phyloP scores from a whole-genome alignment of 148 eudicot genomes.

The Silene uniflora region DNA sequence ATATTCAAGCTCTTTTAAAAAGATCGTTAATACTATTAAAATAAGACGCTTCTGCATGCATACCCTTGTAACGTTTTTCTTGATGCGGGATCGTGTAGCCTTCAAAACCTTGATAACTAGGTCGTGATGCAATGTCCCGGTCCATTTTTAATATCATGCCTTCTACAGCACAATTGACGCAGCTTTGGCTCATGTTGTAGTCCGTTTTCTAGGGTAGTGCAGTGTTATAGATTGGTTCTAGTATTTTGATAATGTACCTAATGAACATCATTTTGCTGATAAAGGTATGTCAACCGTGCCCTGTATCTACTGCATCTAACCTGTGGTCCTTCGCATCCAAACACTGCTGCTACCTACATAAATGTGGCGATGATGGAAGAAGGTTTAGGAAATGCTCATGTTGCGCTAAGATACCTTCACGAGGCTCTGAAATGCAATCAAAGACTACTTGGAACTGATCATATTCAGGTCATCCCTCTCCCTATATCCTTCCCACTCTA shows the following conservation, averaged over 20 bases:
- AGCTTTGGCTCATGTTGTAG: neutral
- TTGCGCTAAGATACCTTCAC: slow-evolving; percentile 91
- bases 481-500: slow-evolving; percentile 9
- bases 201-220: neutral
- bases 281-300: slow-evolving; percentile 93
- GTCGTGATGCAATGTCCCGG: neutral
- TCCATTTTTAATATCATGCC: neutral
- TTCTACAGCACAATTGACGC: neutral
- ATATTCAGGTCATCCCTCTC: slow-evolving; percentile 62
- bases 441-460: slow-evolving; percentile 90
- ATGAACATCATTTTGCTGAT: slow-evolving; percentile 12
- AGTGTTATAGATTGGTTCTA: neutral
- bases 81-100: neutral
- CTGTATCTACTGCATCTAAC: slow-evolving; percentile 84
- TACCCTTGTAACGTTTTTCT: neutral
- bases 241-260: slow-evolving; percentile 4
- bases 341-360: slow-evolving; percentile 93
- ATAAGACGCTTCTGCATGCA: neutral
- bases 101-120: neutral
- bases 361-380: slow-evolving; percentile 99
- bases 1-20: too few species aligned
- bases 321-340: slow-evolving; percentile 95
- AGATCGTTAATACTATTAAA: too few species aligned
- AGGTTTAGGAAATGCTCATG: slow-evolving; percentile 90
- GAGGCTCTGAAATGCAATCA: slow-evolving; percentile 93